Base-by-base conservation (phyloP, 768 basidiomycete species). In the Trametes gibbosa region DNA sequence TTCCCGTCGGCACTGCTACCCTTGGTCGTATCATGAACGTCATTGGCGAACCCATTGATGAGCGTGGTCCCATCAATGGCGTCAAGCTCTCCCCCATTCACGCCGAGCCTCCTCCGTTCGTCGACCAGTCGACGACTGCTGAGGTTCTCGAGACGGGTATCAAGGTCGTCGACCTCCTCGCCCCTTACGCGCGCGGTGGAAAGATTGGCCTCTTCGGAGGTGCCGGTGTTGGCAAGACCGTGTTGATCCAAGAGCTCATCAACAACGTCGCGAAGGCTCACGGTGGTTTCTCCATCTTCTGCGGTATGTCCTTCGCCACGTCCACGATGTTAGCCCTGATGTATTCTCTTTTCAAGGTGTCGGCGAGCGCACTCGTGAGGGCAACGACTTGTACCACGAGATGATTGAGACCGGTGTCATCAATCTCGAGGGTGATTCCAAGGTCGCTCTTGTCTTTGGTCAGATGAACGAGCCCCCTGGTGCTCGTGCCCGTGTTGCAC, bases 351-450 rank as follows among this genome's bases (percentile, higher is more conserved):
- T 32, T 10, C 42, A 40, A 69, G 95, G 96, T 89, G 97, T 99
- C 76, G 97, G 97, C 66, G 97, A 99, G 79, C 93, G 97, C 78
- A 99, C 97, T 64, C 96, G 97, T 82, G 97, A 99, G 88, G 97
- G 97, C 79, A 99, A 99, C 82, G 97, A 95, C 80, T 79, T 95
- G 66, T 95, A 96, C 79, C 94, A 97, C 75, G 94, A 96, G 80
- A 97, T 99, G 97, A 98, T 98, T 78, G 96, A 99, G 77, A 99
- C 97, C 58, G 97, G 97, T 87, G 97, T 99, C 85, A 99, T 99
- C 85, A 96, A 98, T 80, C 87, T 98, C 72, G 85, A 98, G 74
- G 97, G 96, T 77, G 95, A 98, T 77, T 99, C 97, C 75, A 99
- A 99, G 86, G 97, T 98, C 78, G 96, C 97, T 70, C 87, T 99